Evolutionary conservation across 805 yeast species (phyloP), one percentile per base, ranked within the genome.

Genomic region (Barnettozyma salicaria): DNA sequence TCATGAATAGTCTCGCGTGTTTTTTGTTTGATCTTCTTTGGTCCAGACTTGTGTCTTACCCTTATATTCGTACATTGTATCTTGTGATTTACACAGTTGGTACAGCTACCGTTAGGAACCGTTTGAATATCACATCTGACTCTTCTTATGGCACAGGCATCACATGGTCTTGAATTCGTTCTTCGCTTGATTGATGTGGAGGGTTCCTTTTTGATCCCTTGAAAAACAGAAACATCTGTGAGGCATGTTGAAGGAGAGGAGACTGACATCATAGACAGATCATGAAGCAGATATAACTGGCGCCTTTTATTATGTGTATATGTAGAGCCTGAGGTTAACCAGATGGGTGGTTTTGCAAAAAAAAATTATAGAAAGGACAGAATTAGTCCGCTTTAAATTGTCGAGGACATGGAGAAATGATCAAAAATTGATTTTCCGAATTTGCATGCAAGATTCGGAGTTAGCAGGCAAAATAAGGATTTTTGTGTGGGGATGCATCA

Each of bases 91-190:
- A 37, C 31, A 32, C 56, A 51, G 34, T 45, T 51, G 11, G 52
- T 35, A 27, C 56, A 51, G 11, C 39, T 19, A 8, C 45, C 46
- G 4, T 40, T 37, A 4, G 45, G 16, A 19, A 30, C 28, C 8
- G 41, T 36, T 19, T 41, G 44, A 4, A 44, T n/a, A 31, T 51
- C 52, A 30, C 55, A 51, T 8, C 51, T 42, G 22, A 51, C 53
- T 19, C 54, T 42, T 35, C 55, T 46, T 3, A 51, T 49, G 7
- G 55, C 52, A 42, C 55, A 51, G 11, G 52, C 55, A 19, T 51
- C 55, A 32, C 55, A 51, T 3, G 55, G 55, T 4, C 55, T 27
- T 7, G 41, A 22, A 21, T 37, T 35, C 3, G 42, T 16, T 23
- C 44, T 29, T 30, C 34, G 36, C 36, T 26, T 32, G 36, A 14